Conservation (phyloP, 768 basidiomycete species). For the Tulasnella sp. region DNA sequence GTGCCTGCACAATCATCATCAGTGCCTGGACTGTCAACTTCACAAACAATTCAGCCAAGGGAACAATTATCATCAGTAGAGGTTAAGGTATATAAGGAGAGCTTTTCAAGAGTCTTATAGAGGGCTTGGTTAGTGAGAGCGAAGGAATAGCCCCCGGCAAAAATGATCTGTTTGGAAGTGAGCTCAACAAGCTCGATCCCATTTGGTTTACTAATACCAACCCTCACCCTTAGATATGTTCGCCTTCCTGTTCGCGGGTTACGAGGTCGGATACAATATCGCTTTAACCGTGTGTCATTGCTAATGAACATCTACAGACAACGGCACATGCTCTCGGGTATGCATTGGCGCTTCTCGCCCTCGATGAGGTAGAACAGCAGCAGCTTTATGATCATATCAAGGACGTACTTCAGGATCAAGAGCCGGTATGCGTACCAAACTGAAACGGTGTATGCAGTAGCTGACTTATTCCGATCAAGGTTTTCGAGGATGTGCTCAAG, state of each 20-base stretch:
- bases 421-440: background rate
- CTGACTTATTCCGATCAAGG: background rate
- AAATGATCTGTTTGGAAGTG: background rate
- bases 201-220: background rate
- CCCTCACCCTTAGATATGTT: constrained; percentile 1
- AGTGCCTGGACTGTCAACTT: too few species aligned
- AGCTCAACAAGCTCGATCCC: background rate
- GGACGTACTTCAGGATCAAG: background rate
- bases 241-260: constrained; percentile 2
- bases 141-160: background rate
- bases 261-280: background rate
- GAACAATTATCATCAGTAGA: too few species aligned
- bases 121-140: background rate
- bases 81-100: too few species aligned
- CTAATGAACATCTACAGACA: background rate
- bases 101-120: background rate
- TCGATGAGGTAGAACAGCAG: constrained; percentile 6
- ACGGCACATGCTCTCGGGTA: constrained; percentile 10
- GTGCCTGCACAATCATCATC: too few species aligned
- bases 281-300: background rate
- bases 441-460: too few species aligned
- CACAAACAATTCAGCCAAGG: too few species aligned
- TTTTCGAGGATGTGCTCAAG: constrained; percentile 6
- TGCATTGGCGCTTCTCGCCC: constrained; percentile 1
- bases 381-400: constrained; percentile 4